These are phyloP conservation scores for Beauveria brongniartii DNA, from an alignment of 2,329 filamentous ascomycete genomes.

Conservation along the genomic window DNA sequence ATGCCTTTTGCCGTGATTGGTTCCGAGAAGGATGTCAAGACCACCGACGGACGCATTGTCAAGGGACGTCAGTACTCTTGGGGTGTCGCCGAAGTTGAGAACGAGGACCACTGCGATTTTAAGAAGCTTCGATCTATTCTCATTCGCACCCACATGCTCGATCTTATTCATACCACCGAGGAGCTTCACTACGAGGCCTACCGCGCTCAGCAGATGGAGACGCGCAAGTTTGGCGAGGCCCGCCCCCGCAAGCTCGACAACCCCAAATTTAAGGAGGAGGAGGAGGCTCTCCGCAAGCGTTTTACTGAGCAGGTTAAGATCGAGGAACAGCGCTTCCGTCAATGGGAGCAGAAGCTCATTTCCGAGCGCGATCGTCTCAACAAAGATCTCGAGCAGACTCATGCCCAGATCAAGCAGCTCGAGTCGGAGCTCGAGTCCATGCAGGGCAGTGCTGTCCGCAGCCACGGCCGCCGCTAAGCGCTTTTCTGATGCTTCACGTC, in stretches of 20 bases:
- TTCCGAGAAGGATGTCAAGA: conserved; percentile 98
- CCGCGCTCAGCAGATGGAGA: conserved; percentile 99
- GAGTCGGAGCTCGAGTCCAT: conserved; percentile 89
- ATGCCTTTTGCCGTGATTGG: conserved; percentile 99
- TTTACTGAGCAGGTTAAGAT: conserved; percentile 99
- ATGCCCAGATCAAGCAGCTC: conserved; percentile 85
- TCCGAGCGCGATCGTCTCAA: conserved; percentile 97
- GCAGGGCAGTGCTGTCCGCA: conserved; percentile 84
- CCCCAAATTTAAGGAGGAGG: conserved; percentile 99
- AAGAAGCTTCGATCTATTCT: conserved; percentile 99
- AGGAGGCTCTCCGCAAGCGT: conserved; percentile 94
- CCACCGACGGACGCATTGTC: conserved; percentile 87
- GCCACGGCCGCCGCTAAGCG: conserved; percentile 79
- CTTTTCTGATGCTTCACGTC: neutral
- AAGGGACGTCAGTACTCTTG: conserved; percentile 99
- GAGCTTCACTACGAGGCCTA: conserved; percentile 99
- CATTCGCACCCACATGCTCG: conserved; percentile 98
- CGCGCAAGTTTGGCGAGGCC: conserved; percentile 96
- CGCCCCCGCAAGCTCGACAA: conserved; percentile 97
- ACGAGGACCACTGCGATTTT: conserved; percentile 99
- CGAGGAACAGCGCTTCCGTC: conserved; percentile 96
- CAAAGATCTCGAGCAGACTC: conserved; percentile 98
- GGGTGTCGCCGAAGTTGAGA: conserved; percentile 99
- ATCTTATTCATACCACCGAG: conserved; percentile 98
- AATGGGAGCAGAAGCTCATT: conserved; percentile 99